Percentiles rank a stretch among this genome's conserved stretches.
Conservation (phyloP, 768 basidiomycete species). For the Harrya chromipes region DNA sequence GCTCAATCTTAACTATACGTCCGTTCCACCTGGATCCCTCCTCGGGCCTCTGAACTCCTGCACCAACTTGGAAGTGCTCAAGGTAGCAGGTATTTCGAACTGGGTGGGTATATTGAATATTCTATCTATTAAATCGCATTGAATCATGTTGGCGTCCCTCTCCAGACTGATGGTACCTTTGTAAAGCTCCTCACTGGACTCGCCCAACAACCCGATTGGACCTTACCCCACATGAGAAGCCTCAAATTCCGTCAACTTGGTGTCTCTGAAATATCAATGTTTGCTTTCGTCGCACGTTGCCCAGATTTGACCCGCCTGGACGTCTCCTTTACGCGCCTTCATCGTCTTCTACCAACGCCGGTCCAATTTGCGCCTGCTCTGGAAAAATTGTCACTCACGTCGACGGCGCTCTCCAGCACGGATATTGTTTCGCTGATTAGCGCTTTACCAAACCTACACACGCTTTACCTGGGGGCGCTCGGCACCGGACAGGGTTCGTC, state of each 20-base stretch:
- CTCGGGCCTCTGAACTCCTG: constrained; percentile 39
- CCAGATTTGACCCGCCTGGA: constrained; percentile 57
- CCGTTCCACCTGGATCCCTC: constrained; percentile 47
- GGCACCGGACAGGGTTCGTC: constrained; percentile 46
- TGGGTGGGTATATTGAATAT: constrained; percentile 43
- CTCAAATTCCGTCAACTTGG: constrained; percentile 58
- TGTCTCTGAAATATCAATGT: constrained; percentile 49
- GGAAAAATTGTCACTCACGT: constrained; percentile 64
- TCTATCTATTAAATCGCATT: not conserved
- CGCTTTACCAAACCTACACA: constrained; percentile 41
- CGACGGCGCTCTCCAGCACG: constrained; percentile 41
- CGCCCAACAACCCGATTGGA: constrained; percentile 19
- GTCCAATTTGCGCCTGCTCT: constrained; percentile 24
- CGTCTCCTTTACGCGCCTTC: constrained; percentile 59
- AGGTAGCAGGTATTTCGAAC: constrained; percentile 58
- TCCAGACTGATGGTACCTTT: constrained; percentile 57
- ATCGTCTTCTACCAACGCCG: constrained; percentile 30
- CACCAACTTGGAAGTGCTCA: constrained; percentile 48
- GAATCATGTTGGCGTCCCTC: not conserved
- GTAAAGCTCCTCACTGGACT: constrained; percentile 39
- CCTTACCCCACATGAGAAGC: constrained; percentile 42
- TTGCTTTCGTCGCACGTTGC: constrained; percentile 40
- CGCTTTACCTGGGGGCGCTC: constrained; percentile 56
- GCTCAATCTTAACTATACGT: constrained; percentile 62
- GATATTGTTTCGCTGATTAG: constrained; percentile 43